Percentiles rank a stretch among this genome's conserved stretches.
These are phyloP conservation scores for Jatropha podagrica DNA, from an alignment of 441 rosid species.

Conservation along the genomic window DNA sequence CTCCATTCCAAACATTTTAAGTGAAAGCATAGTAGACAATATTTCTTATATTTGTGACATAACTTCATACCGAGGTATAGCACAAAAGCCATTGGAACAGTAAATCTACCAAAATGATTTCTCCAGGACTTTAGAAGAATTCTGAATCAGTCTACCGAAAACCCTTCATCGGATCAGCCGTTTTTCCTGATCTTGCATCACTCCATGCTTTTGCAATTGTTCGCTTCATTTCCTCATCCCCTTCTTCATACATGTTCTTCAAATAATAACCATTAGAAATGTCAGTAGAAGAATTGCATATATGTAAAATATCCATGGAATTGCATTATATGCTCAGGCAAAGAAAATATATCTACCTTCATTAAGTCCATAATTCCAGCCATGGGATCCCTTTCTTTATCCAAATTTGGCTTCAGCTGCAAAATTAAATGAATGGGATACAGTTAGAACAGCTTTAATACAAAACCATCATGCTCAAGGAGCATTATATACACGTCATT, in stretches of 20 bases:
- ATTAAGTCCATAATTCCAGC: slow-evolving; percentile 95
- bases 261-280: not conserved
- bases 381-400: slow-evolving; percentile 76
- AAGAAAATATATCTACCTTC: slow-evolving; percentile 49
- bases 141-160: slow-evolving; percentile 27
- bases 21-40: not conserved
- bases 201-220: slow-evolving; percentile 99
- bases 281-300: not conserved
- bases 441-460: not conserved
- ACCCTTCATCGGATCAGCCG: slow-evolving; percentile 66
- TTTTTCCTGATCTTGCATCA: slow-evolving; percentile 90
- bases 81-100: not conserved
- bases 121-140: not conserved
- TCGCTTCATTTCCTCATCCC: slow-evolving; percentile 88
- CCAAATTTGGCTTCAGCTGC: slow-evolving; percentile 80
- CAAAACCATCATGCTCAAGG: not conserved
- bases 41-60: not conserved
- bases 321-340: not conserved
- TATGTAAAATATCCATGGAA: not conserved
- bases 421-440: slow-evolving; percentile 1
- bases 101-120: not conserved
- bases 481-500: slow-evolving; percentile 1
- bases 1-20: not conserved
- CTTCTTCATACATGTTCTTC: slow-evolving; percentile 95
- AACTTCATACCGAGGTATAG: too few relatives aligned